Evolutionary conservation across 2,329 filamentous ascomycete genomes (phyloP).

Genomic region (Diaporthe batatas): DNA sequence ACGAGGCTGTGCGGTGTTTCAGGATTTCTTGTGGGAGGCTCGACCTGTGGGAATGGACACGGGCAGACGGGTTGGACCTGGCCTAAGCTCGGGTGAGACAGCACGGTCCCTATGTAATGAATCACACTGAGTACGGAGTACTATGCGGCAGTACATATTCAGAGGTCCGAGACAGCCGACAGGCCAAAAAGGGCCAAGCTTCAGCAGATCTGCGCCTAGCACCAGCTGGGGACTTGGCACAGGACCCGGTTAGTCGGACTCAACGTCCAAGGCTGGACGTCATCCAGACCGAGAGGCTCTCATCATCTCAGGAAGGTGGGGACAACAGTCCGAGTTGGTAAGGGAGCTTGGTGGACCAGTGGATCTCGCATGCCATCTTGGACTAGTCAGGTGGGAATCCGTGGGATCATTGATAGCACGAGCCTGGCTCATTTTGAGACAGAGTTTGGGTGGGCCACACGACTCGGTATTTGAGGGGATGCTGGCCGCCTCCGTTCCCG

Average conservation of each 20-base stretch:
- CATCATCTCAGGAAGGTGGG: slow-evolving; percentile 7
- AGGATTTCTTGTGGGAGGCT: slow-evolving; percentile 10
- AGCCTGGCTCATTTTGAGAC: not conserved
- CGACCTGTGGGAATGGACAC: slow-evolving; percentile 3
- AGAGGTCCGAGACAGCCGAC: slow-evolving; percentile 28
- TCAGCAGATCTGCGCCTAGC: slow-evolving; percentile 30
- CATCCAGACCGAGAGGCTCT: slow-evolving; percentile 10
- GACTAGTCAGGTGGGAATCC: not conserved
- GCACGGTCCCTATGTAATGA: not conserved
- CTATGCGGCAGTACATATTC: not conserved
- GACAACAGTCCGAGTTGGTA: not conserved
- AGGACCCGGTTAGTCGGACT: slow-evolving; percentile 21
- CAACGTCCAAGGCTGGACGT: slow-evolving; percentile 10
- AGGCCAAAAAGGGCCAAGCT: slow-evolving; percentile 31
- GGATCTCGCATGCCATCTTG: not conserved
- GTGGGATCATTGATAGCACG: slow-evolving; percentile 3
- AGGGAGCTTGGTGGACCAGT: slow-evolving; percentile 8
- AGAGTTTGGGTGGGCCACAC: slow-evolving; percentile 20
- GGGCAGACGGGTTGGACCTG: not conserved
- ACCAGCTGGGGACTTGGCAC: slow-evolving; percentile 33
- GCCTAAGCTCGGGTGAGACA: slow-evolving; percentile 12
- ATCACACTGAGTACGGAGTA: not conserved
- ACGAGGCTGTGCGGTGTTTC: slow-evolving; percentile 29
- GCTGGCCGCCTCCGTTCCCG: not conserved
- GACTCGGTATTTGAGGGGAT: slow-evolving; percentile 1